A percentile compares a stretch with the other conserved stretches of the same genome.
phyloP scores from a whole-genome alignment of 2,329 filamentous ascomycete genomes.

The Aspergillus hiratsukae region DNA sequence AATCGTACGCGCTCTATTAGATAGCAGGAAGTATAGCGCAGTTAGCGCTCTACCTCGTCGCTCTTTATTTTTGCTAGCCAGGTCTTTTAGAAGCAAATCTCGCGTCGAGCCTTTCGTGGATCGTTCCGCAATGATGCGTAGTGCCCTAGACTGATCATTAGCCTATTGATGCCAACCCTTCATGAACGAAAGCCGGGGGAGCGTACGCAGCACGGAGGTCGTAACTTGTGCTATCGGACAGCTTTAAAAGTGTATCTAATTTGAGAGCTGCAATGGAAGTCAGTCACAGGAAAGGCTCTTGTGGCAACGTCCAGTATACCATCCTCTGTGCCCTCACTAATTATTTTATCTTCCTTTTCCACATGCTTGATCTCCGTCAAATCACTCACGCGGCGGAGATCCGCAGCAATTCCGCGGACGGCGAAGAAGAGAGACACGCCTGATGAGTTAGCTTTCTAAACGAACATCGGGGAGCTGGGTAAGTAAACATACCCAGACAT shows the following conservation, averaged over 20 bases:
- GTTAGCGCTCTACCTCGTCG: conserved; percentile 39
- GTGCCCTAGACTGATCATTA: conserved; percentile 26
- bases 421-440: conserved; percentile 46
- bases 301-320: conserved; percentile 28
- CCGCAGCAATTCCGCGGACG: conserved; percentile 54
- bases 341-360: conserved; percentile 65
- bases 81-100: conserved; percentile 38
- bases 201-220: conserved; percentile 66
- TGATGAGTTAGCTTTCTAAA: conserved; percentile 10
- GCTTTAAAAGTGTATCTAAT: conserved; percentile 60
- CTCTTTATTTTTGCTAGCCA: conserved; percentile 36
- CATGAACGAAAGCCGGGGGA: conserved; percentile 47
- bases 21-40: conserved; percentile 41
- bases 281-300: conserved; percentile 5
- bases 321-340: conserved; percentile 71
- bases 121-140: conserved; percentile 45
- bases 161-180: conserved; percentile 40
- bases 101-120: conserved; percentile 38
- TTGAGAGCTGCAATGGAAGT: conserved; percentile 49
- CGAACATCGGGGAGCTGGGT: no score
- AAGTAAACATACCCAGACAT: conserved; percentile 28
- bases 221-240: conserved; percentile 67
- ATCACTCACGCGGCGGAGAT: conserved; percentile 36
- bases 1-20: conserved; percentile 34
- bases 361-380: conserved; percentile 58